Evolutionary conservation across 2,329 filamentous ascomycete species (phyloP).

Genomic region (Rutstroemia sp.): DNA sequence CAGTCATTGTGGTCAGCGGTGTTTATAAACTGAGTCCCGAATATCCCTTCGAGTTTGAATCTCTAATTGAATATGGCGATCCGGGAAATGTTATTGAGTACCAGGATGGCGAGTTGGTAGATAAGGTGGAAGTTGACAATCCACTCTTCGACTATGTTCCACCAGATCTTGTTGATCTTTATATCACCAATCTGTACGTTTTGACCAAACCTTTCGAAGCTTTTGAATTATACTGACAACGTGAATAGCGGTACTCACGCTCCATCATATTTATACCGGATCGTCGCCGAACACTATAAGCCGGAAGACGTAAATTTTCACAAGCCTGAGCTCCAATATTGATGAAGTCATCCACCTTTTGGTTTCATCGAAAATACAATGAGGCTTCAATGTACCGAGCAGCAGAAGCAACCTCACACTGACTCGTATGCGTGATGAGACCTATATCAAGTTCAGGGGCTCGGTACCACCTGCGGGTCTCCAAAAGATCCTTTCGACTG

Average conservation of each 20-base stretch:
- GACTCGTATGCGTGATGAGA: too few relatives aligned
- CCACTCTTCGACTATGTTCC: constrained; percentile 78
- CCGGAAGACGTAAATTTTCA: constrained; percentile 62
- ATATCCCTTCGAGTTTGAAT: constrained; percentile 75
- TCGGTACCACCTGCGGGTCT: not conserved
- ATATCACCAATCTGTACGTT: constrained; percentile 77
- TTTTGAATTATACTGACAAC: constrained; percentile 14
- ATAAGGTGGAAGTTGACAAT: constrained; percentile 69
- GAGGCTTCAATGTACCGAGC: not conserved
- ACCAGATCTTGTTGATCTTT: constrained; percentile 67
- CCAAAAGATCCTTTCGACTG: too few relatives aligned
- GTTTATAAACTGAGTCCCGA: constrained; percentile 92
- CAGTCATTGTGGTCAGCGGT: constrained; percentile 82
- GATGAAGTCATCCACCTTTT: not conserved
- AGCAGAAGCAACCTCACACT: not conserved
- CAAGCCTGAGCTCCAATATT: constrained; percentile 28
- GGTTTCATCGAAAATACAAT: not conserved
- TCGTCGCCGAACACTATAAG: constrained; percentile 71
- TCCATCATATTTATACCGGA: constrained; percentile 63
- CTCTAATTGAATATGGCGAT: constrained; percentile 80
- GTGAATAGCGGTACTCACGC: constrained; percentile 53
- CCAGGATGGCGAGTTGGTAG: constrained; percentile 71
- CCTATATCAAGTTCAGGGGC: not conserved
- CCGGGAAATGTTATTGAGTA: constrained; percentile 70
- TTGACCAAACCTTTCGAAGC: constrained; percentile 12